Conservation (phyloP, 2,329 filamentous ascomycete genomes). For the Venturia carpophila region DNA sequence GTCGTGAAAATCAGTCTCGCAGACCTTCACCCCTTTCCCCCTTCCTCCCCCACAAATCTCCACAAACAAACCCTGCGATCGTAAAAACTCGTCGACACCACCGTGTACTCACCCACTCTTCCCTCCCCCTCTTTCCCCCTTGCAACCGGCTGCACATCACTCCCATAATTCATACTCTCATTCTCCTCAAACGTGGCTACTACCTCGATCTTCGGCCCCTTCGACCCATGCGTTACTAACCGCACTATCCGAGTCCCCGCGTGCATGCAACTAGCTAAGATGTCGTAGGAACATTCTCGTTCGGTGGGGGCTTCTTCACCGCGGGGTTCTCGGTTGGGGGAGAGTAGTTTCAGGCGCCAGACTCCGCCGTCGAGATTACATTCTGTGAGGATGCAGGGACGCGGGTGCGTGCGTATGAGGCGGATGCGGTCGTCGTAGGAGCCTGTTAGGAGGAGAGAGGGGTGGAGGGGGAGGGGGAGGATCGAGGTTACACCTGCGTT, state of each 20-base stretch:
- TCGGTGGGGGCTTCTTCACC: not conserved
- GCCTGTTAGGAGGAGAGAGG: slow-evolving; percentile 65
- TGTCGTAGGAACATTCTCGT: slow-evolving; percentile 22
- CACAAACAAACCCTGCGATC: slow-evolving; percentile 64
- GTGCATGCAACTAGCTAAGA: slow-evolving; percentile 94
- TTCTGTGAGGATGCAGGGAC: slow-evolving; percentile 52
- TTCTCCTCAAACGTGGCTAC: slow-evolving; percentile 73
- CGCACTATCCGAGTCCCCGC: slow-evolving; percentile 64
- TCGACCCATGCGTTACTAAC: slow-evolving; percentile 31
- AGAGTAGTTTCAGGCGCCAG: slow-evolving; percentile 69
- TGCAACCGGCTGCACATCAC: slow-evolving; percentile 58
- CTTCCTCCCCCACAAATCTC: slow-evolving; percentile 26
- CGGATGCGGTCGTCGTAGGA: slow-evolving; percentile 85
- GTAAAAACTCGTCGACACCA: slow-evolving; percentile 70
- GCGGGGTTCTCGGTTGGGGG: slow-evolving; percentile 20
- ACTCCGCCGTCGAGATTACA: slow-evolving; percentile 69
- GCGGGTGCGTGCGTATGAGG: slow-evolving; percentile 44
- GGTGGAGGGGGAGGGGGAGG: slow-evolving; percentile 57
- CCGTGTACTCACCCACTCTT: slow-evolving; percentile 28
- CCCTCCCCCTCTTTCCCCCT: slow-evolving; percentile 21
- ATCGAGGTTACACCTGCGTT: slow-evolving; percentile 84
- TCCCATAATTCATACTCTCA: slow-evolving; percentile 91
- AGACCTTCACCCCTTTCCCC: no score
- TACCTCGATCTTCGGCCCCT: slow-evolving; percentile 54
- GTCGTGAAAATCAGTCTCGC: no score